Evolutionary conservation across 441 rosid genomes (phyloP).

Genomic region (Mallotus japonicus): DNA sequence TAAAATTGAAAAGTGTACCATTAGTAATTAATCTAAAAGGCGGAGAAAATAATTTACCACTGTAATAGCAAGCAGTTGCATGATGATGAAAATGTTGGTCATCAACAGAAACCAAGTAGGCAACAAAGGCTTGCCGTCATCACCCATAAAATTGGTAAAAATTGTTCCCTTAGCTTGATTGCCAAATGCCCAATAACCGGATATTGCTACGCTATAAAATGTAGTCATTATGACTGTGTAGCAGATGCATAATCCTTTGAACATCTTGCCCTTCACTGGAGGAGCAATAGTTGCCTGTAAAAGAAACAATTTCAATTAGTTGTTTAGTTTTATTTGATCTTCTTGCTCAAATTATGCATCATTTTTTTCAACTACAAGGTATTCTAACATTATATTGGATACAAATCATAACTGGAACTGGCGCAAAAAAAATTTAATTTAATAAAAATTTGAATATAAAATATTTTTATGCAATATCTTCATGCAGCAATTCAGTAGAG

Average conservation of each 20-base stretch:
- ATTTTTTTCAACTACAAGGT: too few relatives aligned
- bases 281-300: constrained; percentile 44
- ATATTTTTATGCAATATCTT: too few relatives aligned
- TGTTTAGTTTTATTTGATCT: not conserved
- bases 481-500: too few relatives aligned
- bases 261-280: constrained; percentile 62
- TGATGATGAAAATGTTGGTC: constrained; percentile 45
- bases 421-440: too few relatives aligned
- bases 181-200: constrained; percentile 66
- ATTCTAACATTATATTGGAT: too few relatives aligned
- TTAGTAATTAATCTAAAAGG: not conserved
- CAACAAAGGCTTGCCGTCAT: constrained; percentile 31
- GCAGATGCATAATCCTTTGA: constrained; percentile 51
- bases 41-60: constrained; percentile 30
- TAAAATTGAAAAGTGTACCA: too few relatives aligned
- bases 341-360: not conserved
- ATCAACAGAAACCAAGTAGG: constrained; percentile 50
- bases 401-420: too few relatives aligned
- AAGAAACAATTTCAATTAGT: not conserved
- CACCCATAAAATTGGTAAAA: constrained; percentile 44
- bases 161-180: constrained; percentile 32
- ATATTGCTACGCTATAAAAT: constrained; percentile 44
- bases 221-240: constrained; percentile 39
- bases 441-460: too few relatives aligned
- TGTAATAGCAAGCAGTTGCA: constrained; percentile 41